phyloP scores from a whole-genome alignment of 768 basidiomycete genomes.

The Boletus sp. region DNA sequence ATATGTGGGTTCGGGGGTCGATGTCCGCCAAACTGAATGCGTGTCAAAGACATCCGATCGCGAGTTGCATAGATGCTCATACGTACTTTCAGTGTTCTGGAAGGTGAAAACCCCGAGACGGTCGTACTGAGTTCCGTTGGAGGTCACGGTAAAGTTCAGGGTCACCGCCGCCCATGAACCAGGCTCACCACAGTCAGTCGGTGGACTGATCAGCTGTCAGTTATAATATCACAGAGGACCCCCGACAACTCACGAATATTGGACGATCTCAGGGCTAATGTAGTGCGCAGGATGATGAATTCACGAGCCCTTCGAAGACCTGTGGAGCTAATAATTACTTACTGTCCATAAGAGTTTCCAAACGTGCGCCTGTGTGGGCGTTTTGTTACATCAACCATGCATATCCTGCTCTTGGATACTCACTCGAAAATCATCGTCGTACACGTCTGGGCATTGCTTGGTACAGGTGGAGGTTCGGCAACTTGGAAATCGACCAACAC shows the following conservation, averaged over 20 bases:
- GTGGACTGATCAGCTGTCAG: conserved; percentile 48
- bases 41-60: background rate
- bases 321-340: conserved; percentile 21
- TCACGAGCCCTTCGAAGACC: background rate
- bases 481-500: conserved; percentile 66
- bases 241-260: conserved; percentile 47
- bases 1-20: conserved; percentile 70
- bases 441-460: conserved; percentile 57
- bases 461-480: conserved; percentile 69
- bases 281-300: background rate
- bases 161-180: conserved; percentile 77
- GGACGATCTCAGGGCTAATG: conserved; percentile 59
- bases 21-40: conserved; percentile 69
- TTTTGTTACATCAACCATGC: background rate
- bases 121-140: conserved; percentile 77
- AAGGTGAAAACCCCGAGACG: conserved; percentile 72
- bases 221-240: background rate
- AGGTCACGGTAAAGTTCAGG: conserved; percentile 74
- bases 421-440: conserved; percentile 65
- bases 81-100: conserved; percentile 73
- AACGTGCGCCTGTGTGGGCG: conserved; percentile 56
- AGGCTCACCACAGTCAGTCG: conserved; percentile 63
- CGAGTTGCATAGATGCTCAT: background rate
- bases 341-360: conserved; percentile 69
- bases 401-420: conserved; percentile 16